Conservation (phyloP, 208 protist species). For the Acanthamoeba castellanii region DNA sequence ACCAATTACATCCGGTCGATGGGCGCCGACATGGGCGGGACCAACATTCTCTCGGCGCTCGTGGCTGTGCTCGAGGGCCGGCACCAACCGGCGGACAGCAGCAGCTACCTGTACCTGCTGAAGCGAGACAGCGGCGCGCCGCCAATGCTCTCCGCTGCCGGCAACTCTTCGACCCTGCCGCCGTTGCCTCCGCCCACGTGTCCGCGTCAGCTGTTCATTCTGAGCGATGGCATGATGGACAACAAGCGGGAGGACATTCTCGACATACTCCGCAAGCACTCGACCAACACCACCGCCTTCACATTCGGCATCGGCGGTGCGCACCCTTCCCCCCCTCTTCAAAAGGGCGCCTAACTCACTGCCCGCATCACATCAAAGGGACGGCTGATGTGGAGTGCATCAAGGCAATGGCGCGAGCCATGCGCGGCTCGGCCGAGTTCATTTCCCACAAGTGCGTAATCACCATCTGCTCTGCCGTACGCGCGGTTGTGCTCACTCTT, state of each 20-base stretch:
- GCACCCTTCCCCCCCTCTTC: neutral
- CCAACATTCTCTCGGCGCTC: neutral
- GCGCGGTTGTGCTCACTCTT: neutral
- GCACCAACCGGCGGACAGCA: neutral
- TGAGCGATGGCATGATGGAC: conserved; percentile 29
- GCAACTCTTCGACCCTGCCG: neutral
- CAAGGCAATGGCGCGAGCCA: conserved; percentile 2
- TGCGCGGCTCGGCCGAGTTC: conserved; percentile 26
- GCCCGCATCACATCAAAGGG: neutral
- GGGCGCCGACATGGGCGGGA: neutral
- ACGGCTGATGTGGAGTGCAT: neutral
- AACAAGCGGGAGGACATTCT: neutral
- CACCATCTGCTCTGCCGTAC: neutral
- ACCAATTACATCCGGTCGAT: neutral
- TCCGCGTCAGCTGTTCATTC: conserved; percentile 2
- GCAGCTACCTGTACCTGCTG: neutral
- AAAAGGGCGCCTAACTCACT: neutral
- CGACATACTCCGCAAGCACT: neutral
- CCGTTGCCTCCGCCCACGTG: neutral
- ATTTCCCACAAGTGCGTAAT: neutral
- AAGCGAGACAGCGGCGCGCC: neutral
- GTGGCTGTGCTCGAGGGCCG: neutral
- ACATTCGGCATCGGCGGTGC: conserved; percentile 1
- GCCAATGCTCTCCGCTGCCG: neutral
- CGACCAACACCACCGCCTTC: conserved; percentile 20